A percentile compares a stretch with the other conserved stretches of the same genome.
Conservation (phyloP, 2,329 filamentous ascomycete species). For the Drechslerella coelobrocha region DNA sequence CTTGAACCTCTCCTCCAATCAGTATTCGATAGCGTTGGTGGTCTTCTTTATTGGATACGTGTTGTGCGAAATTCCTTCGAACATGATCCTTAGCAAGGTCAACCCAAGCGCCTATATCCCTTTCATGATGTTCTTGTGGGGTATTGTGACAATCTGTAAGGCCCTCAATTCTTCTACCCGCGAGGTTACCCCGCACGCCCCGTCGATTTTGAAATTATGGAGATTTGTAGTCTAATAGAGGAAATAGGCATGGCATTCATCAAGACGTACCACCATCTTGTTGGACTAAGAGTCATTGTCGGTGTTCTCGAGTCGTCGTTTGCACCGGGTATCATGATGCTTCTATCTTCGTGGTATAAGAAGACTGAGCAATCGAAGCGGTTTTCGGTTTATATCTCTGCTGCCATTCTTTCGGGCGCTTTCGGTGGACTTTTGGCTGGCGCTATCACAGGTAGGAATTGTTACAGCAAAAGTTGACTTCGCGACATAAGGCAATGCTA, state of each 20-base stretch:
- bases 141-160: slow-evolving; percentile 59
- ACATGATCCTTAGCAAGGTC: slow-evolving; percentile 62
- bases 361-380: slow-evolving; percentile 66
- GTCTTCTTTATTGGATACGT: slow-evolving; percentile 66
- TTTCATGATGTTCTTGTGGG: slow-evolving; percentile 65
- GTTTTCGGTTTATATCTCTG: slow-evolving; percentile 67
- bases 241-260: slow-evolving; percentile 61
- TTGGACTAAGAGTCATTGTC: slow-evolving; percentile 65
- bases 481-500: neutral
- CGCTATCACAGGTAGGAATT: slow-evolving; percentile 59
- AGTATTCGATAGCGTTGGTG: slow-evolving; percentile 64
- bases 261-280: slow-evolving; percentile 61
- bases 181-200: no score
- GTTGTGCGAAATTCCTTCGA: slow-evolving; percentile 64
- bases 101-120: slow-evolving; percentile 64
- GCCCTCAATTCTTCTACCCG: no score
- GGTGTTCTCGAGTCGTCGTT: slow-evolving; percentile 66
- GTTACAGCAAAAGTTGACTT: neutral
- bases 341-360: slow-evolving; percentile 68
- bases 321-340: slow-evolving; percentile 65
- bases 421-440: slow-evolving; percentile 62
- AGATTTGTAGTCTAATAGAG: no score
- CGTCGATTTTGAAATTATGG: no score
- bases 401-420: slow-evolving; percentile 64
- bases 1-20: slow-evolving; percentile 60